Evolutionary conservation across 805 yeast genomes (phyloP).

Genomic region (Clavispora phyllophila): DNA sequence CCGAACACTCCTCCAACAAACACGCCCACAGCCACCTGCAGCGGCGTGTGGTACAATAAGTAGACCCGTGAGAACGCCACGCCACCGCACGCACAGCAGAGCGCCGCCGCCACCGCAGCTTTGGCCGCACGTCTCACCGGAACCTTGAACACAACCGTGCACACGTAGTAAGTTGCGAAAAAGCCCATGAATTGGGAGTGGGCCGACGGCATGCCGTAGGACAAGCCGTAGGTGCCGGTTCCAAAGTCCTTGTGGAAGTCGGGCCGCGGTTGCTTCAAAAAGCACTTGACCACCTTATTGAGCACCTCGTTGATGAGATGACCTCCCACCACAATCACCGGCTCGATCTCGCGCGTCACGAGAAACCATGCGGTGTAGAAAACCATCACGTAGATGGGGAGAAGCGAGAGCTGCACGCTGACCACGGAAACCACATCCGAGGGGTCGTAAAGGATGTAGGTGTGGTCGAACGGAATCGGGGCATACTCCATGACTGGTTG

Average conservation of each 20-base stretch:
- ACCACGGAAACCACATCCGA: constrained; percentile 52
- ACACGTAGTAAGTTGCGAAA: constrained; percentile 52
- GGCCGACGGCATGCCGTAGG: constrained; percentile 96
- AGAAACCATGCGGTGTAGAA: constrained; percentile 83
- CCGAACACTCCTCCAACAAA: constrained; percentile 61
- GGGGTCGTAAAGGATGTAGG: constrained; percentile 76
- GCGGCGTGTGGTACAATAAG: constrained; percentile 66
- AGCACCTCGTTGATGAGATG: constrained; percentile 73
- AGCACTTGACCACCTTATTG: constrained; percentile 62
- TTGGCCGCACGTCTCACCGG: constrained; percentile 14
- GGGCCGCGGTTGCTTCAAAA: constrained; percentile 75
- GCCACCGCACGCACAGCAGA: constrained; percentile 26
- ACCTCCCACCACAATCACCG: constrained; percentile 78
- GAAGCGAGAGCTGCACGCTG: constrained; percentile 68
- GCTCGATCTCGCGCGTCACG: constrained; percentile 77
- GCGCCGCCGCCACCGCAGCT: constrained; percentile 19
- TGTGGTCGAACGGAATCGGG: constrained; percentile 70
- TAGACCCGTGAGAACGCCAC: constrained; percentile 73
- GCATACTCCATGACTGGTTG: constrained; percentile 6
- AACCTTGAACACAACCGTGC: constrained; percentile 43
- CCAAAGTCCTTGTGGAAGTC: constrained; percentile 43
- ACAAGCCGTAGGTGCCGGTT: constrained; percentile 44
- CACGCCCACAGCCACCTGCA: constrained; percentile 74
- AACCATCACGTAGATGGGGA: constrained; percentile 74
- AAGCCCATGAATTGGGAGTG: constrained; percentile 96